phyloP scores from a whole-genome alignment of 1,284 basidiomycete species.

The Pseudozyma flocculosa region DNA sequence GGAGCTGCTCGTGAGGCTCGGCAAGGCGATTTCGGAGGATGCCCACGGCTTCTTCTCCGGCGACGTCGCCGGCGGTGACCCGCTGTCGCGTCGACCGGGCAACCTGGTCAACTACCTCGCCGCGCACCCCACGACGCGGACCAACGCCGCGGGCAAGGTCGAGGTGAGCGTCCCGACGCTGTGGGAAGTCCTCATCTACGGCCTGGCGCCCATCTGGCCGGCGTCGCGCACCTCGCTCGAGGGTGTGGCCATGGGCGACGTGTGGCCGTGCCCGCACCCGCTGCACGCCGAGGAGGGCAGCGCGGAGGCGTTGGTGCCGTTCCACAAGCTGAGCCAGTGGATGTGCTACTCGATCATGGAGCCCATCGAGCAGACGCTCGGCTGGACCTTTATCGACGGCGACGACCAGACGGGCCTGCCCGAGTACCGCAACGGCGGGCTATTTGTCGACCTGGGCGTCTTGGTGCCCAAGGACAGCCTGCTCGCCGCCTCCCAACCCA shows the following conservation, averaged over 20 bases:
- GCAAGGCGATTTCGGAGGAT: slow-evolving; percentile 27
- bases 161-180: slow-evolving; percentile 59
- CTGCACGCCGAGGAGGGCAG: slow-evolving; percentile 34
- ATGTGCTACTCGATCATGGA: slow-evolving; percentile 46
- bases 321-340: slow-evolving; percentile 93
- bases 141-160: slow-evolving; percentile 33
- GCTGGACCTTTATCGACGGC: slow-evolving; percentile 73
- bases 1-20: slow-evolving; percentile 61
- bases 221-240: slow-evolving; percentile 68
- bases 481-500: slow-evolving; percentile 63
- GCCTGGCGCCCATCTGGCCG: slow-evolving; percentile 86
- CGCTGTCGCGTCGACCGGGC: slow-evolving; percentile 10
- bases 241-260: slow-evolving; percentile 77
- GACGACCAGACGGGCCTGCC: slow-evolving; percentile 69
- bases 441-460: slow-evolving; percentile 76
- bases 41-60: slow-evolving; percentile 34
- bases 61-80: not conserved
- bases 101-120: slow-evolving; percentile 66
- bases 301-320: slow-evolving; percentile 68
- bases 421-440: slow-evolving; percentile 62
- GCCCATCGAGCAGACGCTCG: slow-evolving; percentile 60
- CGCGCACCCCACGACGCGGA: slow-evolving; percentile 55
- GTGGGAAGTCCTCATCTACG: slow-evolving; percentile 79
- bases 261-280: slow-evolving; percentile 67
- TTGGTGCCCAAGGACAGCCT: slow-evolving; percentile 25